Base-by-base conservation (phyloP, 2,329 filamentous ascomycete genomes). In the Coniochaeta sp. region DNA sequence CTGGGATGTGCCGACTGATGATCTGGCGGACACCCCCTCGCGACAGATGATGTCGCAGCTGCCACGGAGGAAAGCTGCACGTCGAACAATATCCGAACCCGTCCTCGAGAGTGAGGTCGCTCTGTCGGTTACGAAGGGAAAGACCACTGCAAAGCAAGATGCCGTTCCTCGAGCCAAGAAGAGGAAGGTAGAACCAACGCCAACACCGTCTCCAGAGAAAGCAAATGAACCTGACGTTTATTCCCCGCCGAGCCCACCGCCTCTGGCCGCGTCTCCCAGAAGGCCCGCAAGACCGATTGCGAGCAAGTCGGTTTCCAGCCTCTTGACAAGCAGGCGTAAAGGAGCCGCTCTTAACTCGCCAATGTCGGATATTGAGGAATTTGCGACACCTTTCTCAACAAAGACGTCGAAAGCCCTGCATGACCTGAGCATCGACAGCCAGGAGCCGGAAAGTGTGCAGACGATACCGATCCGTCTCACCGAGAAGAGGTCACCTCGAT, bases 401-500 rank as follows among this genome's bases (percentile, higher is more conserved):
- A 60, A 60, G 51, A 60, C 59, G 1, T 54, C 58, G 9, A 55
- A 55, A n/a, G 52, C 48, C 2, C 45, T 61, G 28, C 57, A 56
- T n/a, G 57, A 58, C 20, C 47, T 62, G 42, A 57, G 54, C 18
- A 56, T 61, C 47, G 45, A 48, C 45, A 48, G 30, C 20, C 24
- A 8, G 26, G 24, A 13, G 4, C 3, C 45, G 30, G 45, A 28
- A 3, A 9, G 16, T 16, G 26, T 30, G 7, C 45, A 20, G 18
- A 31, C 24, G n/a, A 58, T 63, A 18, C 60, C 61, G 9, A 54
- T 63, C 16, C 61, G 61, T 28, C 56, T 60, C 30, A 58, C 55
- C 18, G 42, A 50, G 6, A 48, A 26, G 18, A 52, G 50, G 28
- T 38, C 54, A 13, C 14, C 31, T 4, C 51, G 26, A 18, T 16